Evolutionary conservation across 208 protist genomes (phyloP), one percentile per base, ranked within the genome.

Genomic region (Trypanosoma caninum): DNA sequence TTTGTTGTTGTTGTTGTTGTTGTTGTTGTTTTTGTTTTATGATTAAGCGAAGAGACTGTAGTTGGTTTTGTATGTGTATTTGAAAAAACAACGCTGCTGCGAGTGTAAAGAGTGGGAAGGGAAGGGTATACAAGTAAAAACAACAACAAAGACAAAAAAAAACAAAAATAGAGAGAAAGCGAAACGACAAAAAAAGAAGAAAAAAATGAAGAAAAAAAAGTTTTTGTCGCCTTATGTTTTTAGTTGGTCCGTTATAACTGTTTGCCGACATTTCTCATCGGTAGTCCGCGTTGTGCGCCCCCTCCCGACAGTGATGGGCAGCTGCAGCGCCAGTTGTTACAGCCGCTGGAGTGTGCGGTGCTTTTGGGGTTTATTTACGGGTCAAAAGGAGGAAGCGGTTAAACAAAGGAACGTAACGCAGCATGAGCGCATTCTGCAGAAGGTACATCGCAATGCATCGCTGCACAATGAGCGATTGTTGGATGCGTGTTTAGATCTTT

Each of bases 381-480:
- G 57, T 46, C 20, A 37, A 20, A 33, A 35, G 40, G 52, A 27
- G 18, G 18, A 57, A n/a, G 27, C 40, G n/a, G 9, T 37, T 22
- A 30, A 14, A 41, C 38, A 44, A 27, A 51, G 22, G 23, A 69
- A 60, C 34, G 38, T 57, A 4, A 46, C 61, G 23, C 69, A 81
- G 60, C 73, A 81, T 61, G 61, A 72, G 30, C 60, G 67, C 25
- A 72, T 83, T 41, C 40, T 78, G 23, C 48, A 60, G 11, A 76
- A 77, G 42, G 84, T 76, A 1, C 73, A 76, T 52, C 67, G 60
- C 1, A 65, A 70, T 51, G 78, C 79, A 13, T 64, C 74, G 31
- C 56, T 76, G 47, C 73, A 84, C 42, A 87, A 85, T 40, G 82
- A 93, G 44, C 81, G 74, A n/a, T 60, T 94, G 7, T 34, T 87